Evolutionary conservation across 1,284 basidiomycete species (phyloP), one percentile per base, ranked within the genome.

Genomic region (Sanghuangporus baumii): DNA sequence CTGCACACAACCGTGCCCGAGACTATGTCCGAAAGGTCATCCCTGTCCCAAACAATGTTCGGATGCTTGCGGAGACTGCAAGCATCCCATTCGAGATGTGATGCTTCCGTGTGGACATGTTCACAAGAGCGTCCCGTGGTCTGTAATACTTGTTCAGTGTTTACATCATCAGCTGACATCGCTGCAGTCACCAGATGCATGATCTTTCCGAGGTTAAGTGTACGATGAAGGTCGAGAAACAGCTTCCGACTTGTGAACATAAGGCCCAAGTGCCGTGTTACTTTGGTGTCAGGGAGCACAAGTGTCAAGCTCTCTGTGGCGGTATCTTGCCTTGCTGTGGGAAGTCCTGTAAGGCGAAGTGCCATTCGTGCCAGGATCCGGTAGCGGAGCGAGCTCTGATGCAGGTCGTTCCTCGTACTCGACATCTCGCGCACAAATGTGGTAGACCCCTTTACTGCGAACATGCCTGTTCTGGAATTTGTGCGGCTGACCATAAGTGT

Each of bases 71-170:
- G 86, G 84, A 1, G 66, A 77, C n/a, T 91, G 89, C 70, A 54
- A 48, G 12, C 82, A 86, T 66, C 75, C 75, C 2, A 66, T 85
- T 2, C 67, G 73, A 5, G 71, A 79, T 6, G 78, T 89, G 5
- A 37, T 66, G 34, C 74, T 91, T n/a, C 84, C 87, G 0, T 91
- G 89, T 66, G 85, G 86, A 1, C 89, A 91, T 70, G 60, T 67
- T 18, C 76, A 74, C n/a, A 16, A 68, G 9, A 71, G 71, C 0
- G 76, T 88, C 18, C 72, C 75, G 37, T 91, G 88, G 88, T 88
- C 34, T 52, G 20, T 40, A 8, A 11, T 12, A 40, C 23, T 59
- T 8, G 9, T 48, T 51, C 6, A n/a, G 20, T 46, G 6, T 16
- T 11, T n/a, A 18, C 20, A n/a, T 60, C 5, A n/a, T 23, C 16